Percentiles rank a stretch among this genome's conserved stretches.
phyloP scores from a whole-genome alignment of 306 rosid genomes.

The Gastrolobium bilobum region DNA sequence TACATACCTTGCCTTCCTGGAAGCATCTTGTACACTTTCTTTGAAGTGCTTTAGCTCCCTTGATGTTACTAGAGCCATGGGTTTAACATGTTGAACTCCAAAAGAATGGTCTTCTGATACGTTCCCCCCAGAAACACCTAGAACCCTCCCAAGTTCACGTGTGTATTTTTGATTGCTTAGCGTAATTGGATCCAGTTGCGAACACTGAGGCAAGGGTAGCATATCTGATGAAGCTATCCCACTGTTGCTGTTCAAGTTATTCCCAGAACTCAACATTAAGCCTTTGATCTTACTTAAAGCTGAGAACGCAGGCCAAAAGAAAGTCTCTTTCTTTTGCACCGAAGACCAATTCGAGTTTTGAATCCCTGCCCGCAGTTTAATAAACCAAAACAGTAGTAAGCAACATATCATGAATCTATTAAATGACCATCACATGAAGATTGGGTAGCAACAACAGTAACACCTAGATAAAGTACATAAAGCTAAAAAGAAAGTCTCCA shows the following conservation, averaged over 20 bases:
- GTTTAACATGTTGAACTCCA: constrained; percentile 69
- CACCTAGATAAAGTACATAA: constrained; percentile 9
- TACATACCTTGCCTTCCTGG: constrained; percentile 85
- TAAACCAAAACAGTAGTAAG: constrained; percentile 19
- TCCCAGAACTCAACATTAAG: constrained; percentile 76
- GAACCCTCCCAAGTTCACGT: constrained; percentile 81
- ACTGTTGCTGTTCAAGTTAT: constrained; percentile 60
- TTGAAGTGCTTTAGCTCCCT: constrained; percentile 82
- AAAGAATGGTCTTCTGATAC: constrained; percentile 71
- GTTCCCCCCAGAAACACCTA: constrained; percentile 73
- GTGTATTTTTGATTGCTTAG: constrained; percentile 60
- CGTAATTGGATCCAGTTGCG: constrained; percentile 79
- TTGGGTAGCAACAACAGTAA: background rate
- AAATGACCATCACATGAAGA: constrained; percentile 9
- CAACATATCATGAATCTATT: background rate
- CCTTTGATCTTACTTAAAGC: constrained; percentile 42
- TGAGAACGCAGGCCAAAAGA: constrained; percentile 39
- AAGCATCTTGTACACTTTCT: constrained; percentile 79
- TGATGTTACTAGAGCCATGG: constrained; percentile 66
- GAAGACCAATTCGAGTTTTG: constrained; percentile 34
- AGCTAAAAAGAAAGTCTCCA: constrained; percentile 15
- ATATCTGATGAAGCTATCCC: constrained; percentile 65
- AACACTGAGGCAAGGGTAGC: constrained; percentile 82
- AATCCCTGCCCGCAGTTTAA: constrained; percentile 47
- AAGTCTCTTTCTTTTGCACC: constrained; percentile 37